Conservation (phyloP, 768 basidiomycete genomes). For the Podaxis sp. region DNA sequence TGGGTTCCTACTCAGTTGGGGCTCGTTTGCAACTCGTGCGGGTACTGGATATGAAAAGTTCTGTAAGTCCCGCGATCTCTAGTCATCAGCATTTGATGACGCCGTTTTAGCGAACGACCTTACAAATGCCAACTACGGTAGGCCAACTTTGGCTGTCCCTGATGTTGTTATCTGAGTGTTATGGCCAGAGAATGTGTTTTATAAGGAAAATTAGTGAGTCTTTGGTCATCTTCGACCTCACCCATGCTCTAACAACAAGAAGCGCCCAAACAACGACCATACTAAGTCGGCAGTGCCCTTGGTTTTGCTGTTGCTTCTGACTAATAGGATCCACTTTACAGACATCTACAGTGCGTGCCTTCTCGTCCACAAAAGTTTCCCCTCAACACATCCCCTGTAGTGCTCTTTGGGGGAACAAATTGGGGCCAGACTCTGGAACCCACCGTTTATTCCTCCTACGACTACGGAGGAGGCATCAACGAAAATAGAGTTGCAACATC, state of each 20-base stretch:
- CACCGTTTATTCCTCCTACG: conserved; percentile 58
- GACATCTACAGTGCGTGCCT: conserved; percentile 48
- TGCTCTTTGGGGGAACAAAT: conserved; percentile 66
- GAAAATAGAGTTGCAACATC: conserved; percentile 48
- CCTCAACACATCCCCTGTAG: conserved; percentile 22
- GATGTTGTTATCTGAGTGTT: conserved; percentile 4
- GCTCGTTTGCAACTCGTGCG: conserved; percentile 32
- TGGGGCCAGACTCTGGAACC: conserved; percentile 61
- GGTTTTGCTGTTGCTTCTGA: conserved; percentile 15
- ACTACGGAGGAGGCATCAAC: conserved; percentile 57
- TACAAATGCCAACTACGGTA: conserved; percentile 44
- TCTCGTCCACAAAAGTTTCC: background rate
- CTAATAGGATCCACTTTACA: conserved; percentile 22
- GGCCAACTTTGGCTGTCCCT: background rate
- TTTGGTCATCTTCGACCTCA: too few relatives aligned
- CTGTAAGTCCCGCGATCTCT: conserved; percentile 28
- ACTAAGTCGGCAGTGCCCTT: conserved; percentile 35
- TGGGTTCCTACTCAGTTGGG: conserved; percentile 48
- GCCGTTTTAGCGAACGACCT: conserved; percentile 33
- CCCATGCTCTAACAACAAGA: background rate
- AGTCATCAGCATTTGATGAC: background rate
- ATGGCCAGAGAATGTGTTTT: conserved; percentile 47
- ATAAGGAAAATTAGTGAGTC: conserved; percentile 51
- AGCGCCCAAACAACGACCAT: conserved; percentile 51
- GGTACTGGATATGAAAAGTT: conserved; percentile 54